Base-by-base conservation (phyloP, 768 basidiomycete genomes). In the Lactarius hengduanensis region DNA sequence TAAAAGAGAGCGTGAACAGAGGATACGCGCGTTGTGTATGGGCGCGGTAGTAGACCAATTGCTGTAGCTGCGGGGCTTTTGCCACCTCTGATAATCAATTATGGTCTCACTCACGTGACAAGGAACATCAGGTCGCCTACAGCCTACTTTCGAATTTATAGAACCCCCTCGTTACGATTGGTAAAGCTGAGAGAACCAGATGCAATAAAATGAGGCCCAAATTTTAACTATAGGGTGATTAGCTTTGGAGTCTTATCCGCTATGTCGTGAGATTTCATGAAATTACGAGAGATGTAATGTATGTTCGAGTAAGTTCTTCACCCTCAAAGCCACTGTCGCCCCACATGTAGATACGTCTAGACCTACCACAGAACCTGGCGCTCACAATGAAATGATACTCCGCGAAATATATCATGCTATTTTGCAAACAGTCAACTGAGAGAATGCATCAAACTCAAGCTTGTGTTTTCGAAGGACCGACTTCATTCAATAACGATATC, bases 181-280 rank as follows among this genome's bases (percentile, higher is more conserved):
- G 5, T 34, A 32, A 34, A 20, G 15, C 55, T 13, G 8, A 30
- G 32, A 8, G 54, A 56, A 5, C 9, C 8, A 30, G 54, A 20
- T 20, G 7, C 55, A 16, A 56, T 32, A 34, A 16, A 56, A 32
- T 34, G 28, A 8, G 20, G 0, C 54, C 7, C 7, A 32, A 20
- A 8, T 7, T 6, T 34, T 20, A 8, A 34, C 34, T 18, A 13
- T 34, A n/a, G 30, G 18, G 30, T 18, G 36, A n/a, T 40, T 58
- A 3, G 18, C 18, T 26, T 58, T 40, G 36, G 20, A 16, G 2
- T 6, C 15, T 34, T 38, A 58, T 58, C 57, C 57, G 57, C 57
- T 58, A 26, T 41, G 75, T 6, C 38, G 15, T 40, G 22, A 58
- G 57, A 58, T 40, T 22, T 40, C 13, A n/a, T 16, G 15, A 34